A percentile compares a stretch with the other conserved stretches of the same genome.
phyloP scores from a whole-genome alignment of 805 yeast species.

The Metschnikowia dekortorum region DNA sequence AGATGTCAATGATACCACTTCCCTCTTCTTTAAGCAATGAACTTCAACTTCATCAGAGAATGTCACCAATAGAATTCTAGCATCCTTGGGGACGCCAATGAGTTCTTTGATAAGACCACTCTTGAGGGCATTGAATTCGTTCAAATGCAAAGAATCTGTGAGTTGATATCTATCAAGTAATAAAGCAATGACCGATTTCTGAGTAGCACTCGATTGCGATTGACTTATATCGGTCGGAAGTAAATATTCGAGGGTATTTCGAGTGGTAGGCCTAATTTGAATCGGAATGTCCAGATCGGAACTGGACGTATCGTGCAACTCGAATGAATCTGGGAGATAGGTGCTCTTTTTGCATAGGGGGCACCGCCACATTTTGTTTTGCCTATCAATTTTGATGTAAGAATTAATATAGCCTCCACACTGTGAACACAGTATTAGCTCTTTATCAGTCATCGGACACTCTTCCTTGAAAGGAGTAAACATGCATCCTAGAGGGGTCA shows the following conservation, averaged over 20 bases:
- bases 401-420: conserved; percentile 30
- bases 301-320: conserved; percentile 10
- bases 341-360: conserved; percentile 29
- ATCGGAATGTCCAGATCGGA: conserved; percentile 25
- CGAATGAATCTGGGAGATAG: conserved; percentile 19
- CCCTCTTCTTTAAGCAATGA: conserved; percentile 12
- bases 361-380: conserved; percentile 36
- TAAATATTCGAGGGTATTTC: conserved; percentile 28
- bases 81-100: conserved; percentile 13
- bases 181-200: conserved; percentile 15
- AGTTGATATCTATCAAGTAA: conserved; percentile 31
- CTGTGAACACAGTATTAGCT: conserved; percentile 22
- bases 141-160: conserved; percentile 16
- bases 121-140: conserved; percentile 13
- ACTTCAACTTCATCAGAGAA: conserved; percentile 26
- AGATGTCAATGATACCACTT: not conserved
- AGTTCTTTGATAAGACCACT: conserved; percentile 13
- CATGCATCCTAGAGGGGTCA: conserved; percentile 36
- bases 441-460: conserved; percentile 5
- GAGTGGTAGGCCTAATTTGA: conserved; percentile 21
- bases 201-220: conserved; percentile 7
- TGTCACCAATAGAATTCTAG: conserved; percentile 23
- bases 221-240: conserved; percentile 26
- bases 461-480: conserved; percentile 23
- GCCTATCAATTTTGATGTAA: conserved; percentile 25